Evolutionary conservation across 495 filamentous ascomycete species (phyloP), one percentile per base, ranked within the genome.

Genomic region (Lindgomyces ingoldianus): DNA sequence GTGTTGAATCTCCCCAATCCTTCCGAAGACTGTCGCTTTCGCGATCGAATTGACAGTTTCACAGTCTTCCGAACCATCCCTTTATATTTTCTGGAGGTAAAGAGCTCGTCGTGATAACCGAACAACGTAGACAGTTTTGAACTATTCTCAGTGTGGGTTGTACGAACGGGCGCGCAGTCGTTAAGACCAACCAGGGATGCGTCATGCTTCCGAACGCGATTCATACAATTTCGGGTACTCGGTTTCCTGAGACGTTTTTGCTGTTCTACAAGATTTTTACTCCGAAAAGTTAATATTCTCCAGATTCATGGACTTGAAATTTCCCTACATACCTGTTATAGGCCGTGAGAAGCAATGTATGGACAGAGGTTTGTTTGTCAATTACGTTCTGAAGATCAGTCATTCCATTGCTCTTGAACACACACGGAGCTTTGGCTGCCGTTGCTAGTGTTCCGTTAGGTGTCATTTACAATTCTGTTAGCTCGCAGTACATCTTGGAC

Each of bases 51-150:
- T 6, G 33, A 39, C 6, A 39, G 33, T 39, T 55, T 41, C n/a
- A 55, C 6, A 11, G 25, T 27, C 16, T 26, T 26, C 11, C 51
- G 29, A 4, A 55, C 4, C 4, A 21, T 27, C n/a, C 51, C 19
- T 33, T n/a, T 16, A 27, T 55, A 55, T 4, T 18, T 11, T 19
- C 39, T 55, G 4, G 51, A n/a, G n/a, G 26, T 4, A 41, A 57
- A 57, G 10, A 57, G 21, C 18, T 57, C 36, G 12, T 8, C 10
- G 39, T 57, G 33, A 22, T 45, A 57, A 16, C 24, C 54, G 39
- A 57, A 57, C 4, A 57, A 4, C 4, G 24, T 12, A 8, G 54
- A 57, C 2, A 57, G 33, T 27, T 57, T 57, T 2, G 54, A 57
- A 25, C 6, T 21, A 4, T n/a, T 57, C 9, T 45, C 54, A 6